A percentile compares a stretch with the other conserved stretches of the same genome.
These are phyloP conservation scores for Amborella trichopoda DNA, from an alignment of 164 flowering plant species.

Conservation along the genomic window DNA sequence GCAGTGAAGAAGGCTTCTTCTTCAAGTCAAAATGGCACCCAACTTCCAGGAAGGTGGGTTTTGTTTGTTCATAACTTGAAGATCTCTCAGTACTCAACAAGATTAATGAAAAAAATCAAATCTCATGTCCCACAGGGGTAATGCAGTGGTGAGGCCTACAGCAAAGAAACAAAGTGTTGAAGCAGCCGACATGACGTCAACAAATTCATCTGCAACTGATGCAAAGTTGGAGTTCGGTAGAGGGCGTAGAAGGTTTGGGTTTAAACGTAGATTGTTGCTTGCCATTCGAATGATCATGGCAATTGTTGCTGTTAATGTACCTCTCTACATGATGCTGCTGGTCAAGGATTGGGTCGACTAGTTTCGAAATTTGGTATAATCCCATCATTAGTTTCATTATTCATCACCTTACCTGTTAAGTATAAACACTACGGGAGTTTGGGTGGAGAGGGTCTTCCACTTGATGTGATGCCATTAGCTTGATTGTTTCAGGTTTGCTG, in stretches of 20 bases:
- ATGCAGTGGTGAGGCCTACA: slow-evolving; percentile 56
- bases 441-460: neutral
- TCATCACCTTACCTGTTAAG: neutral
- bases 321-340: slow-evolving; percentile 78
- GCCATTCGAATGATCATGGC: no score
- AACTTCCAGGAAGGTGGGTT: slow-evolving; percentile 46
- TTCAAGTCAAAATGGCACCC: slow-evolving; percentile 18
- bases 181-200: no score
- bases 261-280: no score
- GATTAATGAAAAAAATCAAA: no score
- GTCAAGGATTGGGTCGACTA: slow-evolving; percentile 84
- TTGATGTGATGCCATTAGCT: no score
- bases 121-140: slow-evolving; percentile 47
- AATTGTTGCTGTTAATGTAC: slow-evolving; percentile 67
- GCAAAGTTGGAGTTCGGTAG: no score
- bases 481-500: no score
- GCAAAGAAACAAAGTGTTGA: slow-evolving; percentile 36
- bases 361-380: no score
- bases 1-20: slow-evolving; percentile 11
- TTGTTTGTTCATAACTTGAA: neutral
- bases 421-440: neutral
- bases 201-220: no score
- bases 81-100: neutral
- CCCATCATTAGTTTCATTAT: neutral
- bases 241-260: no score